Evolutionary conservation across 495 filamentous ascomycete genomes (phyloP).

Genomic region (Filosporella fistucella): DNA sequence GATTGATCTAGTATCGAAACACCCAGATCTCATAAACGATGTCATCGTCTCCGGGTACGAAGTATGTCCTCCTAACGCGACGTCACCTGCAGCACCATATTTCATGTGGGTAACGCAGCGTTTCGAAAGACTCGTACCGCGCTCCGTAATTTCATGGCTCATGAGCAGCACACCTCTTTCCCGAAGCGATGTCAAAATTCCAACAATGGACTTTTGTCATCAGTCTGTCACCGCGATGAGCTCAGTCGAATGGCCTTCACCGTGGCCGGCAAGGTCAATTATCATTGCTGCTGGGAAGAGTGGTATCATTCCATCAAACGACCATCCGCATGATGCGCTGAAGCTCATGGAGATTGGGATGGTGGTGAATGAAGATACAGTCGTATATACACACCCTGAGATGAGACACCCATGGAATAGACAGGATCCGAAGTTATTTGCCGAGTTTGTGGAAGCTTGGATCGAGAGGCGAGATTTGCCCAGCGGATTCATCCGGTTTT

Average conservation of each 20-base stretch:
- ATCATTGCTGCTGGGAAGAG: constrained; percentile 8
- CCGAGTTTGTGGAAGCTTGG: constrained; percentile 1
- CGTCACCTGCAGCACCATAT: neutral
- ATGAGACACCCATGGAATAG: constrained; percentile 14
- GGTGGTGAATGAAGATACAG: constrained; percentile 2
- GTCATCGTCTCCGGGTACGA: constrained; percentile 3
- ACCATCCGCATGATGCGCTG: constrained; percentile 2
- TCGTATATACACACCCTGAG: neutral
- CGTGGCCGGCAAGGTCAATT: constrained; percentile 3
- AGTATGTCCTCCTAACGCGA: neutral
- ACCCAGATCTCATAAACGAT: neutral
- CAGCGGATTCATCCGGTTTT: neutral
- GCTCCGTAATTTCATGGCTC: neutral
- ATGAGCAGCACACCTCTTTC: constrained; percentile 1
- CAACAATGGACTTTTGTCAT: neutral
- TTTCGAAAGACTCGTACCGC: neutral
- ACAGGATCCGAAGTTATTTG: constrained; percentile 3
- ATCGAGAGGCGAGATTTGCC: constrained; percentile 4
- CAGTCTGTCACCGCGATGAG: neutral
- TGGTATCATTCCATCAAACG: constrained; percentile 1
- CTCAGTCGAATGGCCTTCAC: neutral
- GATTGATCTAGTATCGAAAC: neutral
- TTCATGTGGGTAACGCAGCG: neutral
- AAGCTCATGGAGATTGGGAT: constrained; percentile 9
- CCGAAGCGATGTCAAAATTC: neutral